Evolutionary conservation across 2,329 filamentous ascomycete genomes (phyloP), one percentile per base, ranked within the genome.

Genomic region (Fusarium kyushuense): DNA sequence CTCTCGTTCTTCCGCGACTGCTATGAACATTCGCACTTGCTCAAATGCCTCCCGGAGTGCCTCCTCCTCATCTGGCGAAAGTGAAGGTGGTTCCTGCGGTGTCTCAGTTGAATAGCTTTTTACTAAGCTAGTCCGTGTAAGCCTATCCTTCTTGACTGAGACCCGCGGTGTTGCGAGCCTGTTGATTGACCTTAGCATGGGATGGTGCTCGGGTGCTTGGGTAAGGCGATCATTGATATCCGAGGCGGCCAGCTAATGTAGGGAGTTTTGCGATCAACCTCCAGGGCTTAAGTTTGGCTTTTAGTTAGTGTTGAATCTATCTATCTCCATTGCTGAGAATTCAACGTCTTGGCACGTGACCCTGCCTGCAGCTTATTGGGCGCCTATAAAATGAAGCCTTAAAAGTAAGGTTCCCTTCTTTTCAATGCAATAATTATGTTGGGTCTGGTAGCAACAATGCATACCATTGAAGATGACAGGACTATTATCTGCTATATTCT

Each of bases 341-440:
- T 43, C 52, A 41, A 58, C 33, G 21, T 19, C 35, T 41, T 32
- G 23, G 17, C 61, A 64, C 61, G 59, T 64, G 61, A 64, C 52
- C 52, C 27, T 33, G 14, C 38, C 17, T 32, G 9, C 13, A 58
- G 25, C 29, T 17, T 46, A 17, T n/a, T 41, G 17, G 10, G 1
- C 1, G 8, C 27, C 3, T 9, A 27, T 27, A 8, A 27, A 27
- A 8, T 27, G 27, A n/a, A 48, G 33, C 47, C 47, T 51, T 51
- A 19, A 19, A 16, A 12, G n/a, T 40, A 19, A 51, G 47, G 47
- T 33, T 21, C 16, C 17, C 21, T 36, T 40, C 35, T 27, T 19
- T 40, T 30, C 7, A 27, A 8, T 51, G 11, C 11, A 27, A 5
- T 38, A 19, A 21, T 21, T 14, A 21, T 51, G 23, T 21, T 38